Conservation (phyloP, 2,329 filamentous ascomycete genomes). For the Aspergillus felis region DNA sequence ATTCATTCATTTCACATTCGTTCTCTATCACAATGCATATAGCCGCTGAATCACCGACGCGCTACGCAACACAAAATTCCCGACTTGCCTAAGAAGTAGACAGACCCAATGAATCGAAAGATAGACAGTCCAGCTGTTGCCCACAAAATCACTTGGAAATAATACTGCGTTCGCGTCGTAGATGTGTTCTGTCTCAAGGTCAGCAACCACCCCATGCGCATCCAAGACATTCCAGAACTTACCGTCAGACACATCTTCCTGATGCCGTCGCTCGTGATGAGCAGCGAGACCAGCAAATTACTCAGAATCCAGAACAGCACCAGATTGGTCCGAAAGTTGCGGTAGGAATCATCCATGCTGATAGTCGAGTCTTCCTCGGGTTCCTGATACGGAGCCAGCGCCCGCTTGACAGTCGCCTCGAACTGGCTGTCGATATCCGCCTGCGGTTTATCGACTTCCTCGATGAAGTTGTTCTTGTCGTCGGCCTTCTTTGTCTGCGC, state of each 20-base stretch:
- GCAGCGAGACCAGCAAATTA: conserved; percentile 78
- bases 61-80: conserved; percentile 97
- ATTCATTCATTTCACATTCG: neutral
- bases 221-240: conserved; percentile 44
- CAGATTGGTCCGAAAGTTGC: conserved; percentile 95
- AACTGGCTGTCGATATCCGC: conserved; percentile 98
- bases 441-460: conserved; percentile 94
- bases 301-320: conserved; percentile 94
- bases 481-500: conserved; percentile 75
- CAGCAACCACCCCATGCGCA: neutral
- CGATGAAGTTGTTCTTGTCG: conserved; percentile 81
- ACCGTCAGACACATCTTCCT: conserved; percentile 80
- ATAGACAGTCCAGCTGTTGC: conserved; percentile 79
- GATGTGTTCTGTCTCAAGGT: conserved; percentile 54
- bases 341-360: conserved; percentile 95
- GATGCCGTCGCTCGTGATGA: conserved; percentile 85
- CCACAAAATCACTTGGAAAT: conserved; percentile 91
- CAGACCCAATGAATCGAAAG: conserved; percentile 85
- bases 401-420: conserved; percentile 91
- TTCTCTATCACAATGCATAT: conserved; percentile 14
- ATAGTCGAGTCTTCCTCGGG: conserved; percentile 75
- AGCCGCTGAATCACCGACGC: conserved; percentile 53
- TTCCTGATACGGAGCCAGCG: conserved; percentile 75
- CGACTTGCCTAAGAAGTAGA: conserved; percentile 91
- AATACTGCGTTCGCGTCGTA: conserved; percentile 74